Conservation (phyloP, 306 rosid species). For the Glycine tomentella region DNA sequence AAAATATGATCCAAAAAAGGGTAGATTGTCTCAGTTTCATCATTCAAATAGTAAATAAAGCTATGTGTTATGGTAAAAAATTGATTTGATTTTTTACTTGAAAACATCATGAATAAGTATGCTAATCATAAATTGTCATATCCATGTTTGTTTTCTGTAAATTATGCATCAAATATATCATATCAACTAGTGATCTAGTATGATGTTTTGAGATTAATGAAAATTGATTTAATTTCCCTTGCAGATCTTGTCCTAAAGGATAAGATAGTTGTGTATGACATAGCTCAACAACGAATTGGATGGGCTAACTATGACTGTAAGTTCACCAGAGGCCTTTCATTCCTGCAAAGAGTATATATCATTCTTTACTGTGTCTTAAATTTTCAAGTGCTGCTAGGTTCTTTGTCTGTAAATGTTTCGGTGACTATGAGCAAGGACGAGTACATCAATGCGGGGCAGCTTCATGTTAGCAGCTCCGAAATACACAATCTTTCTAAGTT, state of each 20-base stretch:
- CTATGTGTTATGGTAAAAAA: background rate
- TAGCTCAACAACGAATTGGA: slow-evolving; percentile 80
- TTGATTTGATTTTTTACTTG: slow-evolving; percentile 18
- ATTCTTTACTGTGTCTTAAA: background rate
- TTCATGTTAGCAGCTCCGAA: slow-evolving; percentile 55
- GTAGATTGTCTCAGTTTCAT: slow-evolving; percentile 27
- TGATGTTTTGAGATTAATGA: slow-evolving; percentile 14
- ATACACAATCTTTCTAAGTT: slow-evolving; percentile 55
- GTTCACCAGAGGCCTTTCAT: slow-evolving; percentile 46
- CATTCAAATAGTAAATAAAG: background rate
- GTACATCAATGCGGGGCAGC: slow-evolving; percentile 70
- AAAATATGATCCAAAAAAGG: slow-evolving; percentile 11
- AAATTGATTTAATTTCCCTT: slow-evolving; percentile 40
- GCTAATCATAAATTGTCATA: slow-evolving; percentile 7
- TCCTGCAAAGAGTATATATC: slow-evolving; percentile 14
- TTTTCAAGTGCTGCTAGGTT: slow-evolving; percentile 60
- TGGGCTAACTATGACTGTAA: slow-evolving; percentile 91
- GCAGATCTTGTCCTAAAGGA: slow-evolving; percentile 90
- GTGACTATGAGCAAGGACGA: slow-evolving; percentile 80
- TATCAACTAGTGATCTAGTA: slow-evolving; percentile 19
- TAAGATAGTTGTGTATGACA: slow-evolving; percentile 83
- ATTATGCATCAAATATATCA: background rate
- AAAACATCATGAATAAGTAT: slow-evolving; percentile 28
- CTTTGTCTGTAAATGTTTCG: slow-evolving; percentile 83
- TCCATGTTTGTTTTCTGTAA: background rate